Evolutionary conservation across 108 stramenopile species (phyloP), one percentile per base, ranked within the genome.

Genomic region (Nannochloropsis salina): DNA sequence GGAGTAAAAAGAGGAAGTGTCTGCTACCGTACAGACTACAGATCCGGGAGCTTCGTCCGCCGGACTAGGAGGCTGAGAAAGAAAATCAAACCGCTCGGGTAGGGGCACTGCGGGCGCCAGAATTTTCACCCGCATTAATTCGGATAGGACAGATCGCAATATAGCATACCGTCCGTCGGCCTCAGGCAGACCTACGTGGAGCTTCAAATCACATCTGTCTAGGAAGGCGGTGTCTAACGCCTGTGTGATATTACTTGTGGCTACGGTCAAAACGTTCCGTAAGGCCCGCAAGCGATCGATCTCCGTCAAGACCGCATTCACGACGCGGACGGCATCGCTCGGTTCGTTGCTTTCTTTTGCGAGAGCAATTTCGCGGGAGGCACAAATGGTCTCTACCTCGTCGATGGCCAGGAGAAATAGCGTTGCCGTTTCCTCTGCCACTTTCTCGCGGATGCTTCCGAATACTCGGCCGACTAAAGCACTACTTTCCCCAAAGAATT

Each of bases 401-500:
- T 74, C 61, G n/a, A 74, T 74, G 20, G 61, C 61, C 15, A 74
- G 61, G 20, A 74, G 20, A 74, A 74, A 74, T 6, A 74, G 6
- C 61, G 61, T 74, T 3, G 61, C n/a, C 61, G 15, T 74, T n/a
- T 74, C 61, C 61, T 74, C 61, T 6, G 61, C 61, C 61, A 74
- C 61, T n/a, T 74, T 74, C 6, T 74, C 61, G 20, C 61, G 15
- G 1, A 74, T n/a, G 4, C 20, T n/a, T n/a, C 61, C 61, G n/a
- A 74, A 74, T 2, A 74, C 8, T n/a, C 61, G 61, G 20, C 61
- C 61, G n/a, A 74, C 61, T 74, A 74, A 74, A 15, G 61, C 4
- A 74, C 61, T 74, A n/a, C 61, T 74, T n/a, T 74, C 61, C n/a
- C 61, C 61, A n/a, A 74, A 74, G n/a, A 74, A 74, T n/a, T 74